These are phyloP conservation scores for Eucalyptus globulus DNA, from an alignment of 345 rosid genomes.

Conservation along the genomic window DNA sequence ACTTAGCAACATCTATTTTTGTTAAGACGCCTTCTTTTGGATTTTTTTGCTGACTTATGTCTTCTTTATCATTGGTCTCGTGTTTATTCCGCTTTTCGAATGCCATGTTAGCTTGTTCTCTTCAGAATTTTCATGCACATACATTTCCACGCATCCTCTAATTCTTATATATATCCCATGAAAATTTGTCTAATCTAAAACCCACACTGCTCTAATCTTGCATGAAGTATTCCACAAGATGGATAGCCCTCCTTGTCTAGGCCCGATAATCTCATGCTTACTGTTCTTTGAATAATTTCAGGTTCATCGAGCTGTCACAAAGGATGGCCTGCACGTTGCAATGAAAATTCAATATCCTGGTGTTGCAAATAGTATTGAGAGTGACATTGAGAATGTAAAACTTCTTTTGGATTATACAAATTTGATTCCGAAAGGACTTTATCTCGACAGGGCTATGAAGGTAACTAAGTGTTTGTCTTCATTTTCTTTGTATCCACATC, in stretches of 20 bases:
- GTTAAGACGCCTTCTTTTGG: background rate
- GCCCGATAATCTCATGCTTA: background rate
- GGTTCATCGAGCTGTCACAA: slow-evolving; percentile 86
- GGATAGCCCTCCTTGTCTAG: background rate
- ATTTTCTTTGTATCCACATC: background rate
- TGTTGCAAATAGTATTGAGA: slow-evolving; percentile 89
- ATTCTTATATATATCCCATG: background rate
- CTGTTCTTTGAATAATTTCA: slow-evolving; percentile 12
- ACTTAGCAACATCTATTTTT: background rate
- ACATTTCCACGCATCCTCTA: background rate
- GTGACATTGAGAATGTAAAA: slow-evolving; percentile 93
- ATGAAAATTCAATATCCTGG: slow-evolving; percentile 99
- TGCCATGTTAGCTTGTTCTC: background rate
- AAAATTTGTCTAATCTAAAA: background rate
- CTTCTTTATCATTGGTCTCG: background rate
- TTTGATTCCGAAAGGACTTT: slow-evolving; percentile 88
- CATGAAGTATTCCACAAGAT: background rate
- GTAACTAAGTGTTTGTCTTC: slow-evolving; percentile 10
- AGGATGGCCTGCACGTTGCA: slow-evolving; percentile 66
- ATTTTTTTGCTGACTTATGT: background rate
- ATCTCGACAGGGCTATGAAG: slow-evolving; percentile 89
- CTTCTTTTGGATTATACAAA: slow-evolving; percentile 74
- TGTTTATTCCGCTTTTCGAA: background rate
- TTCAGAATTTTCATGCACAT: background rate
- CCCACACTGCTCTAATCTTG: background rate